Percentiles rank a stretch among this genome's conserved stretches.
Evolutionary conservation across 2,329 filamentous ascomycete species (phyloP).

Genomic region (Phaeomoniella chlamydospora): DNA sequence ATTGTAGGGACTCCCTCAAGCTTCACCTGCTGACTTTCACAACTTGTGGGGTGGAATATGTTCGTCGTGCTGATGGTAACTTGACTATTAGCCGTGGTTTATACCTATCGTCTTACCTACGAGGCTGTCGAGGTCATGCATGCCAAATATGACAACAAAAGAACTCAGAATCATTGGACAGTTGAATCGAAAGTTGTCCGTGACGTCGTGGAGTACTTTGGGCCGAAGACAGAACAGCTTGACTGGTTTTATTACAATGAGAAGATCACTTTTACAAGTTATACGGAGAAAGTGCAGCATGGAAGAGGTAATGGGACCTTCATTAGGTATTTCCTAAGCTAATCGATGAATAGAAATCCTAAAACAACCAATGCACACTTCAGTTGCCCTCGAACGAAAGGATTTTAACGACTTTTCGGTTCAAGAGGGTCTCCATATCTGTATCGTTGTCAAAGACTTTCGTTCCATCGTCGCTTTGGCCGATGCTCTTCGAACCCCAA

Average conservation of each 20-base stretch:
- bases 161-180: conserved; percentile 42
- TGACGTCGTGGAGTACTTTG: conserved; percentile 51
- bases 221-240: conserved; percentile 47
- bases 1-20: conserved; percentile 24
- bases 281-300: conserved; percentile 48
- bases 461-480: conserved; percentile 49
- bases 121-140: conserved; percentile 48
- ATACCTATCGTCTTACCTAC: conserved; percentile 51
- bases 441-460: conserved; percentile 52
- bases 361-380: conserved; percentile 51
- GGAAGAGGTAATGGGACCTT: conserved; percentile 44
- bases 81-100: conserved; percentile 37
- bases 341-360: conserved; percentile 39
- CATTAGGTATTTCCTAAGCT: no score
- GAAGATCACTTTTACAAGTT: conserved; percentile 49
- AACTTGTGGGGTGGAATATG: no score
- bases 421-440: conserved; percentile 44
- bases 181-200: conserved; percentile 42
- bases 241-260: conserved; percentile 45
- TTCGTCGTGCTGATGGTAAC: conserved; percentile 3
- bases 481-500: conserved; percentile 38
- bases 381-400: conserved; percentile 44
- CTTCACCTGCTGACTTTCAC: conserved; percentile 1
- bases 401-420: conserved; percentile 48
- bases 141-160: conserved; percentile 45